phyloP scores from a whole-genome alignment of 306 rosid genomes.

The Hippophae gyantsensis region DNA sequence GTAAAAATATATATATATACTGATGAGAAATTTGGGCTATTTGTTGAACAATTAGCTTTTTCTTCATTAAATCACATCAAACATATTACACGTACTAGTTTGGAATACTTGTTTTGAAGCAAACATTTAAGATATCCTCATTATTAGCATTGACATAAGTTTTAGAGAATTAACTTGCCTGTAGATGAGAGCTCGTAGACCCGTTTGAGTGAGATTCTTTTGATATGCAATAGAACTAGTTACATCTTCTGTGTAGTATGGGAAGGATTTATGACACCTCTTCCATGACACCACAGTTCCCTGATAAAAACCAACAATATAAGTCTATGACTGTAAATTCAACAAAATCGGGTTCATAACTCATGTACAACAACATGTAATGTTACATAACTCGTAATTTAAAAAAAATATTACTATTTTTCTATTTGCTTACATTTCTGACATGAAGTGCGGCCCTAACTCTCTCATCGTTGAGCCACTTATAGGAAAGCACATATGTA shows the following conservation, averaged over 20 bases:
- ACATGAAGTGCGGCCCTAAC: conserved; percentile 15
- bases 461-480: conserved; percentile 12
- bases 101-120: too few relatives aligned
- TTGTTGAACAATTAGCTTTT: too few relatives aligned
- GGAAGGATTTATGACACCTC: conserved; percentile 15
- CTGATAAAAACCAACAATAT: conserved; percentile 1
- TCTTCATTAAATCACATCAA: too few relatives aligned
- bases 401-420: neutral
- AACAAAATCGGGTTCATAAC: too few relatives aligned
- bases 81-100: too few relatives aligned
- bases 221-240: conserved; percentile 8
- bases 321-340: too few relatives aligned
- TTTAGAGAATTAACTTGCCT: too few relatives aligned
- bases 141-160: too few relatives aligned
- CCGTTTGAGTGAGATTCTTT: conserved; percentile 10
- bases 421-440: conserved; percentile 7
- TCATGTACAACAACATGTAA: too few relatives aligned
- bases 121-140: too few relatives aligned
- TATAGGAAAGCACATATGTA: conserved; percentile 13
- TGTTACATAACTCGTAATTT: too few relatives aligned
- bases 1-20: neutral
- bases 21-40: too few relatives aligned
- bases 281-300: conserved; percentile 15
- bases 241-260: conserved; percentile 10
- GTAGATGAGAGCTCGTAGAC: conserved; percentile 13